These are phyloP conservation scores for Scalesia atractyloides DNA, from an alignment of 129 eudicot genomes.

Conservation along the genomic window DNA sequence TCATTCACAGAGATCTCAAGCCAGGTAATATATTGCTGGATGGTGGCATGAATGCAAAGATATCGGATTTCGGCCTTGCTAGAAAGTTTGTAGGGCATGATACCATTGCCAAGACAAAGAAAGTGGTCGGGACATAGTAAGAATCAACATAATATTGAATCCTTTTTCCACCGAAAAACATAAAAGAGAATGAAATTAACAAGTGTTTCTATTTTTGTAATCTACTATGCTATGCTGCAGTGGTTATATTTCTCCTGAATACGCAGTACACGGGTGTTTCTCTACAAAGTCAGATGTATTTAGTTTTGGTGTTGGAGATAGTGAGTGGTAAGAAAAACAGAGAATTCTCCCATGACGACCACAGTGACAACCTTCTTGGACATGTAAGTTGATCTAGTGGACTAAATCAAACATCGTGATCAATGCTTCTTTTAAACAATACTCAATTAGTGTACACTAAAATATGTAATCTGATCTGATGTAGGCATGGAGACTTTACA, in stretches of 20 bases:
- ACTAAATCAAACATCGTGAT: not conserved
- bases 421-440: too few relatives aligned
- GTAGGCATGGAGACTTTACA: constrained; percentile 30
- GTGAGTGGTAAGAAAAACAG: constrained; percentile 45
- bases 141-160: not conserved
- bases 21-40: constrained; percentile 19
- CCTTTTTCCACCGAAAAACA: too few relatives aligned
- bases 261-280: constrained; percentile 44
- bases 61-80: constrained; percentile 33
- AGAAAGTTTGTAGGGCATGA: constrained; percentile 25
- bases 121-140: constrained; percentile 38
- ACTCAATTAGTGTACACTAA: not conserved
- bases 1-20: constrained; percentile 36
- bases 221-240: constrained; percentile 8
- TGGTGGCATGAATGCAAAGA: constrained; percentile 29
- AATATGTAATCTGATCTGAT: not conserved
- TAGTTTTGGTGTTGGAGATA: constrained; percentile 42
- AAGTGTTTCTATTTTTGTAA: not conserved
- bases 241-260: constrained; percentile 47
- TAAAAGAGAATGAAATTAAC: not conserved
- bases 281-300: constrained; percentile 46
- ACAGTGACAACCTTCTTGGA: constrained; percentile 45
- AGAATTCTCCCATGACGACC: constrained; percentile 36
- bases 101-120: constrained; percentile 3
- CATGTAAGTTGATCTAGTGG: not conserved